A percentile compares a stretch with the other conserved stretches of the same genome.
These are phyloP conservation scores for Crithidia expoeki DNA, from an alignment of 208 protist species.

Conservation along the genomic window DNA sequence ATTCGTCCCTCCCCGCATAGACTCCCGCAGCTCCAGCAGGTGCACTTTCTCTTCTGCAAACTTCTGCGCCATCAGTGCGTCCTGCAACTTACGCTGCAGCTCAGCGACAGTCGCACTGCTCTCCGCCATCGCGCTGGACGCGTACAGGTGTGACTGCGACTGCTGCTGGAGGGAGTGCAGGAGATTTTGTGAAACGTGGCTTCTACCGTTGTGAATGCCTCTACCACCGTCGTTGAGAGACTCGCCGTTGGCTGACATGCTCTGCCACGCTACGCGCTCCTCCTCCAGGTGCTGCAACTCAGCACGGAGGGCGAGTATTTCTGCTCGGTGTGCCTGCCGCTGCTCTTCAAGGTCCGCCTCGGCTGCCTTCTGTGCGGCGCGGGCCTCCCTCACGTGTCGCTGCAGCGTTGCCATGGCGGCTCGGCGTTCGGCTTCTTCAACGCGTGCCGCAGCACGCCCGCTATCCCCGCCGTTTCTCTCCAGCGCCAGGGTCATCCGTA, in stretches of 20 bases:
- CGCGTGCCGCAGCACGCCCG: neutral
- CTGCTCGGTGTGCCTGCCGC: slow-evolving; percentile 18
- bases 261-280: slow-evolving; percentile 12
- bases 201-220: neutral
- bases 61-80: slow-evolving; percentile 32
- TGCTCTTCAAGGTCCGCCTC: slow-evolving; percentile 26
- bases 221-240: neutral
- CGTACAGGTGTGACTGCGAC: slow-evolving; percentile 8
- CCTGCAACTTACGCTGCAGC: slow-evolving; percentile 21
- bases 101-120: slow-evolving; percentile 7
- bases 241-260: neutral
- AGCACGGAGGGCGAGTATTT: slow-evolving; percentile 23
- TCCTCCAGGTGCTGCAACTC: slow-evolving; percentile 24
- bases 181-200: slow-evolving; percentile 13
- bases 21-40: slow-evolving; percentile 36
- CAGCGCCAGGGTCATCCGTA: slow-evolving; percentile 17
- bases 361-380: slow-evolving; percentile 20
- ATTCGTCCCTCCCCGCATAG: neutral
- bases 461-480: neutral
- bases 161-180: slow-evolving; percentile 29
- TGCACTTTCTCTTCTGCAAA: slow-evolving; percentile 38
- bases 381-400: slow-evolving; percentile 1
- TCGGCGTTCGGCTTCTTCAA: neutral
- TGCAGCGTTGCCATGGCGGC: neutral
- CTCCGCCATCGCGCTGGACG: neutral